Base-by-base conservation (phyloP, 176 grass and related monocot species). In the Miscanthus lutarioriparius region DNA sequence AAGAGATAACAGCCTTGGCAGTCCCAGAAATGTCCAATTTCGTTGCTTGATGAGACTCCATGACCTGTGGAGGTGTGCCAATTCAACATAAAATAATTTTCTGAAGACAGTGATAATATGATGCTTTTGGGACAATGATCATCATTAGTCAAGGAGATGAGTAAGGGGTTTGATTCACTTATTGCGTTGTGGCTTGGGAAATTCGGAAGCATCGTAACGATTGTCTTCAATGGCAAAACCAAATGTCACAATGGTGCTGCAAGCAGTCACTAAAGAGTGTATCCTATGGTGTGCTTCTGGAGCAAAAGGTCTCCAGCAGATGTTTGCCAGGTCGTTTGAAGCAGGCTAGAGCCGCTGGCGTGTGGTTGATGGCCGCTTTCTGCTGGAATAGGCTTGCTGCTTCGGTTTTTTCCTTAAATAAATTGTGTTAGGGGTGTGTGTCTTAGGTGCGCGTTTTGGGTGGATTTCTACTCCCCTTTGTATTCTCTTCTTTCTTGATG, bases 11-110 rank as follows among this genome's bases (percentile, higher is more conserved):
- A 80, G 93, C 89, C 86, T 98, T 95, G 30, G 96, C 92, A 72
- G 93, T 98, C 48, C 92, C 92, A 84, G 92, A 98, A 72, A 92
- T 82, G 30, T 98, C 96, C 81, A 98, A 87, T 78, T 98, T 98
- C 67, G 82, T 81, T 13, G 89, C 82, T 88, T 95, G 96, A 89
- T 95, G 96, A 26, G 93, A 98, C 80, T 98, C 96, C 96, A 98
- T 95, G 56, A 95, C 96, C 96, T 98, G 73, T 30, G 44, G 54
- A 82, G 69, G 59, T 62, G 48, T 71, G 83, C 45, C 64, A 80
- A 40, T 86, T 82, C 32, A 72, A 67, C 6, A 71, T 63, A 84
- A 72, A 79, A 76, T 15, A 30, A 63, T 82, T 45, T 25, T 44
- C 41, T 14, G 20, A 59, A 54, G 23, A 62, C 19, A 30, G 17